Conservation (phyloP, 2,329 filamentous ascomycete genomes). For the Dendrostoma leiphaemia region DNA sequence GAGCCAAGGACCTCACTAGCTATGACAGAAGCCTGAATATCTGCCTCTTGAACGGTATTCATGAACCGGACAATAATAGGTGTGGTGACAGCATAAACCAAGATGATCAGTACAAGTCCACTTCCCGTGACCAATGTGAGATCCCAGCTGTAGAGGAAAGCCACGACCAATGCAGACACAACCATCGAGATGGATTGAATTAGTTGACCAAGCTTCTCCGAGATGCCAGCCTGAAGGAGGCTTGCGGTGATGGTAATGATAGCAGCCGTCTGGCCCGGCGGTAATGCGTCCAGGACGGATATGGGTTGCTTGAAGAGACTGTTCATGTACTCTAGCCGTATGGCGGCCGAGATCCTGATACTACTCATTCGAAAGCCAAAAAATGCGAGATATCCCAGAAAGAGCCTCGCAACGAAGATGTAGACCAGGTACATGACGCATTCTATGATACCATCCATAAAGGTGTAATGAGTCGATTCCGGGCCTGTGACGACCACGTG, state of each 20-base stretch:
- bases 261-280: constrained; percentile 56
- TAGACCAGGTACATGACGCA: constrained; percentile 52
- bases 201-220: constrained; percentile 57
- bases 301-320: constrained; percentile 63
- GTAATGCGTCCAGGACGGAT: constrained; percentile 58
- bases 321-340: constrained; percentile 62
- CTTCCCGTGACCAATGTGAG: constrained; percentile 58
- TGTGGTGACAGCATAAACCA: constrained; percentile 48
- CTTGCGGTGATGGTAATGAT: constrained; percentile 64
- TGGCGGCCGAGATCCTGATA: constrained; percentile 56
- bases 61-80: constrained; percentile 54
- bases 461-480: constrained; percentile 22
- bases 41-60: constrained; percentile 42
- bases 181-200: constrained; percentile 55
- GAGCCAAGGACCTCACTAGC: no score
- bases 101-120: constrained; percentile 51
- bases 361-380: constrained; percentile 58
- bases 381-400: constrained; percentile 52
- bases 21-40: constrained; percentile 55
- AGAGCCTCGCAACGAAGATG: constrained; percentile 65
- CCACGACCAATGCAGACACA: constrained; percentile 49
- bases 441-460: constrained; percentile 12
- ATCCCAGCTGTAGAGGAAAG: constrained; percentile 56
- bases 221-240: constrained; percentile 59
- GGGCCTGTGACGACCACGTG: no score